Conservation (phyloP, 202 grass and related monocot species). For the Zizania palustris region DNA sequence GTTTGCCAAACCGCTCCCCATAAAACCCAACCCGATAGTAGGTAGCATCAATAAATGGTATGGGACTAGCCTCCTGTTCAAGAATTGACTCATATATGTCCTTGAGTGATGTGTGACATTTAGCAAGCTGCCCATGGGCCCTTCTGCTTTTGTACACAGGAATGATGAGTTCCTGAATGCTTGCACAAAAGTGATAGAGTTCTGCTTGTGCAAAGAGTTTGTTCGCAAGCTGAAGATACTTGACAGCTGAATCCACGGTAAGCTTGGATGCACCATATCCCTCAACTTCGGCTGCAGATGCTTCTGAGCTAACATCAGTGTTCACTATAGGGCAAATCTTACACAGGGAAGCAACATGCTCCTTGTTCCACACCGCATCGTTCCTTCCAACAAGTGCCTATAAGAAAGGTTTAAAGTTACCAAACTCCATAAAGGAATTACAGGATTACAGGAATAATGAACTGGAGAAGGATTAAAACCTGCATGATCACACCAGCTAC, state of each 20-base stretch:
- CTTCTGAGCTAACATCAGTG: constrained; percentile 73
- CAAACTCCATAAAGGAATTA: constrained; percentile 34
- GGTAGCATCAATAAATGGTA: constrained; percentile 95
- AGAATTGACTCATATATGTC: constrained; percentile 95
- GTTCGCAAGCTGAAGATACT: constrained; percentile 96
- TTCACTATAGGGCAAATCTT: constrained; percentile 94
- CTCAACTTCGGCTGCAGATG: constrained; percentile 93
- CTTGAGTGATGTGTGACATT: constrained; percentile 91
- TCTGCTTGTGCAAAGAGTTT: constrained; percentile 95
- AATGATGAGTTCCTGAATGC: constrained; percentile 94
- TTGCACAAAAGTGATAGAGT: constrained; percentile 94
- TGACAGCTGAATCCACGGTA: constrained; percentile 92
- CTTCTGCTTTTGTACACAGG: constrained; percentile 97
- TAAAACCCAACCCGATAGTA: constrained; percentile 98
- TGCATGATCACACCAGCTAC: constrained; percentile 99
- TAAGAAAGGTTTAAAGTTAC: constrained; percentile 38
- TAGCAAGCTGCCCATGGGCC: constrained; percentile 86
- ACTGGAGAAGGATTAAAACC: constrained; percentile 51
- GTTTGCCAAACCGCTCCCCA: constrained; percentile 83
- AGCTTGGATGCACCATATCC: constrained; percentile 99
- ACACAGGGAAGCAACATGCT: constrained; percentile 75
- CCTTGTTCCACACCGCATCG: constrained; percentile 88
- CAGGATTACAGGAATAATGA: constrained; percentile 19
- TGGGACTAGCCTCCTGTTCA: constrained; percentile 96
- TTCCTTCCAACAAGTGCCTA: constrained; percentile 98